Evolutionary conservation across 2,329 filamentous ascomycete species (phyloP), one percentile per base, ranked within the genome.

Genomic region (Plenodomus lindquistii): DNA sequence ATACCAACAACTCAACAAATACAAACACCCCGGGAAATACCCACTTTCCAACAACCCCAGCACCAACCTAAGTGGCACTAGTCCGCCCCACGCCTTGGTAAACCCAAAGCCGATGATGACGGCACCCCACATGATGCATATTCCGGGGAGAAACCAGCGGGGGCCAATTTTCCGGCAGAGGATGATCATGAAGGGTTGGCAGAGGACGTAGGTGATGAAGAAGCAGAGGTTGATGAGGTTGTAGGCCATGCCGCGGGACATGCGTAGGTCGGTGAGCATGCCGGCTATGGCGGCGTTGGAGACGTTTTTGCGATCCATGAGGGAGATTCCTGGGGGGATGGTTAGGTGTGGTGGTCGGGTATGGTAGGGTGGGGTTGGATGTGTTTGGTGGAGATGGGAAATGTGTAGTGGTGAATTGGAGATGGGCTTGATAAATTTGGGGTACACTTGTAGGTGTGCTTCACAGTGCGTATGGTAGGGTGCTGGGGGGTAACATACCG

Each of bases 251-350:
- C 60, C 62, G 15, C 48, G 44, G 6, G 38, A 22, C 57, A 65
- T 58, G 16, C 48, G 46, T 7, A 65, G 46, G 22, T 65, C 60
- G 1, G 31, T 46, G 15, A 57, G 43, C 60, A 65, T 63, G 11
- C 62, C 62, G n/a, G 62, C 60, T 16, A 65, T 59, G 19, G 60
- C 60, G 11, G 62, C 62, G 29, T 62, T 64, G 16, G 59, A 59
- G 6, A 65, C 54, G 19, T 64, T 64, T 21, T 60, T 64, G n/a
- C 62, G 54, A 34, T 65, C 60, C 56, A 35, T 11, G 17, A 21
- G 18, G 8, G 20, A n/a, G 10, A 40, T 22, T 29, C 22, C 11
- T 35, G 17, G 16, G 17, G 29, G 15, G 17, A 13, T 13, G 24
- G 11, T n/a, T n/a, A n/a, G n/a, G n/a, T n/a, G n/a, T n/a, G n/a